These are phyloP conservation scores for Aphanomyces invadans DNA, from an alignment of 352 stramenopile genomes.

Conservation along the genomic window DNA sequence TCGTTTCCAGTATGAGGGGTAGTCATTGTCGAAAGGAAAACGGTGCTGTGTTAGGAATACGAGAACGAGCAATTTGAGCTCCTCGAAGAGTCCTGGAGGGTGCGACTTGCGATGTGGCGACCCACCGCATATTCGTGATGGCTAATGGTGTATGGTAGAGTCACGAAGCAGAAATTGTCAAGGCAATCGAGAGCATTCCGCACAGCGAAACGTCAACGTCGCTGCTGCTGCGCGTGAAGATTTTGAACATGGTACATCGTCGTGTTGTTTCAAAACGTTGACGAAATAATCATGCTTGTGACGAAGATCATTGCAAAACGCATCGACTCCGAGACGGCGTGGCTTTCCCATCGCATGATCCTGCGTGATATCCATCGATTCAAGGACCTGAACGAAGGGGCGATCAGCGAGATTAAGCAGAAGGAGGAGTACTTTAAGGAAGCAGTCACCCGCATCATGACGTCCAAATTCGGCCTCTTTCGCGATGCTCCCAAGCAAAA, in stretches of 20 bases:
- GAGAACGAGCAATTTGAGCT: slow-evolving; percentile 67
- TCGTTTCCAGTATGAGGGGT: not conserved
- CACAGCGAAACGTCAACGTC: slow-evolving; percentile 48
- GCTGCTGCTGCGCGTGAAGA: slow-evolving; percentile 53
- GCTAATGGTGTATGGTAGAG: not conserved
- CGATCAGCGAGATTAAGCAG: slow-evolving; percentile 51
- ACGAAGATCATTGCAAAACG: slow-evolving; percentile 45
- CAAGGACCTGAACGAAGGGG: slow-evolving; percentile 51
- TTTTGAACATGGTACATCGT: slow-evolving; percentile 39
- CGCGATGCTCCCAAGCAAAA: not conserved
- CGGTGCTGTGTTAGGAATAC: no score
- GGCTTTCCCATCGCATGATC: slow-evolving; percentile 70
- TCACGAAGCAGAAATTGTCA: slow-evolving; percentile 45
- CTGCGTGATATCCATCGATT: slow-evolving; percentile 67
- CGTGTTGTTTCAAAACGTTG: no score
- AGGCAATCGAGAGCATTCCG: slow-evolving; percentile 44
- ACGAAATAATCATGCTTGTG: not conserved
- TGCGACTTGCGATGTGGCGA: not conserved
- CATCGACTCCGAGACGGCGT: slow-evolving; percentile 70
- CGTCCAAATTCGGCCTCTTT: slow-evolving; percentile 33
- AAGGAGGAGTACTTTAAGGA: slow-evolving; percentile 72
- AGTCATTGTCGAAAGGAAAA: not conserved
- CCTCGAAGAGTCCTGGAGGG: slow-evolving; percentile 55
- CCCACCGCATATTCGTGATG: not conserved
- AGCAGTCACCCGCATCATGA: slow-evolving; percentile 51